Evolutionary conservation across 176 grass and related monocot species (phyloP), one percentile per base, ranked within the genome.

Genomic region (Rhynchospora breviuscula): DNA sequence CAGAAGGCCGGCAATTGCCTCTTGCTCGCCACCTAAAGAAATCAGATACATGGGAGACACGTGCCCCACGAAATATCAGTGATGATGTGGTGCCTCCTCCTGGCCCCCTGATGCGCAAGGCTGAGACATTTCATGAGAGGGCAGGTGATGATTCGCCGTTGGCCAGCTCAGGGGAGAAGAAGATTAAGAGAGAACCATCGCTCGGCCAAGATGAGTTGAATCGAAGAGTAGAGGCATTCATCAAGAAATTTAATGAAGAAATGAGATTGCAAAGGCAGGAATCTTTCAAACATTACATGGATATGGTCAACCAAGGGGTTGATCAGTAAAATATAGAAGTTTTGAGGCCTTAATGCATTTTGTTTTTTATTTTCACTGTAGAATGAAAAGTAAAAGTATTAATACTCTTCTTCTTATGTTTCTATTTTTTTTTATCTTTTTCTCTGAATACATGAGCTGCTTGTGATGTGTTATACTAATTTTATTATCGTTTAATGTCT

Each of bases 211-310:
- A 99, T 83, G 97, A 99, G 65, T 87, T 99, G 66, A 99, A 96
- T 79, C 85, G 91, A 76, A 70, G 89, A 35, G 93, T 96, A 58
- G 97, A 99, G 87, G 93, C 97, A 35, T 99, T 99, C 86, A 99
- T 99, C 82, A 89, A 90, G 84, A 99, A 96, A 84, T 96, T 99
- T 84, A 99, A 99, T 85, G 92, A 95, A 89, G 97, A 99, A 81
- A 99, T 99, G 91, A 87, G 93, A 81, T 68, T 99, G 83, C 97
- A 99, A 85, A 90, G 97, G 40, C 97, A 89, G 61, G 93, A 96
- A 48, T 99, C 97, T 33, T 81, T 96, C 31, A 92, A 88, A 83
- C 90, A 99, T 71, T 96, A 99, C 87, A 89, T 66, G 80, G 89
- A 99, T 43, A 94, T 96, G 93, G 78, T 96, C 65, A 87, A 82